Evolutionary conservation across 441 rosid species (phyloP).

Genomic region (Eutrema salsugineum): DNA sequence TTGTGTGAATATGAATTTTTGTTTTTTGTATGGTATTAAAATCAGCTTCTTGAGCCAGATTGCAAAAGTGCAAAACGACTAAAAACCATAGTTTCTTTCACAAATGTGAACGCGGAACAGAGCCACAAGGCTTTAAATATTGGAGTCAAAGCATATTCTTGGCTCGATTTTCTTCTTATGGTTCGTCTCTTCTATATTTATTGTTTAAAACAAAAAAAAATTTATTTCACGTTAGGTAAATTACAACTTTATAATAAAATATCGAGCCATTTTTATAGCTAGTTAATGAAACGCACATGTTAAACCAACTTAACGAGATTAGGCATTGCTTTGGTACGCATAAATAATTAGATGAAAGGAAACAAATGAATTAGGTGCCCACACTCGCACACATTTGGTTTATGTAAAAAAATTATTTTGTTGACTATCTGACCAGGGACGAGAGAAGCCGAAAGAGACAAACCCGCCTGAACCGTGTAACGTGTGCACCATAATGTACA

Average conservation of each 20-base stretch:
- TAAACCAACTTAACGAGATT: not conserved
- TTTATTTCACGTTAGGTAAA: not conserved
- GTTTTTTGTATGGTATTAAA: not conserved
- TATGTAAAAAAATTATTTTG: not conserved
- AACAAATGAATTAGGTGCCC: slow-evolving; percentile 4
- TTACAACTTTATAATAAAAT: not conserved
- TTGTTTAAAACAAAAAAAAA: not conserved
- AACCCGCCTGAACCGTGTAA: slow-evolving; percentile 54
- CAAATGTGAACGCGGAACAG: slow-evolving; percentile 50
- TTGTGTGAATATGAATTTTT: no score
- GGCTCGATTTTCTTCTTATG: slow-evolving; percentile 73
- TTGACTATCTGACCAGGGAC: slow-evolving; percentile 46
- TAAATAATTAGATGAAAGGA: no score
- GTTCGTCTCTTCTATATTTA: slow-evolving; percentile 32
- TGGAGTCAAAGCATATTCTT: slow-evolving; percentile 55
- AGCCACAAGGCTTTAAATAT: slow-evolving; percentile 42
- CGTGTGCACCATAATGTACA: slow-evolving; percentile 92
- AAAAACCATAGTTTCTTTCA: slow-evolving; percentile 78
- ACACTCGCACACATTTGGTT: not conserved
- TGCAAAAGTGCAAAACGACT: slow-evolving; percentile 54
- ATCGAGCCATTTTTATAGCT: not conserved
- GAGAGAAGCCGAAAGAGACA: slow-evolving; percentile 46
- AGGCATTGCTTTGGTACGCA: not conserved
- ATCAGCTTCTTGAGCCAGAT: slow-evolving; percentile 59
- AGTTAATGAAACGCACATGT: not conserved